Conservation (phyloP, 495 filamentous ascomycete genomes). For the Aspergillus heteromorphus region DNA sequence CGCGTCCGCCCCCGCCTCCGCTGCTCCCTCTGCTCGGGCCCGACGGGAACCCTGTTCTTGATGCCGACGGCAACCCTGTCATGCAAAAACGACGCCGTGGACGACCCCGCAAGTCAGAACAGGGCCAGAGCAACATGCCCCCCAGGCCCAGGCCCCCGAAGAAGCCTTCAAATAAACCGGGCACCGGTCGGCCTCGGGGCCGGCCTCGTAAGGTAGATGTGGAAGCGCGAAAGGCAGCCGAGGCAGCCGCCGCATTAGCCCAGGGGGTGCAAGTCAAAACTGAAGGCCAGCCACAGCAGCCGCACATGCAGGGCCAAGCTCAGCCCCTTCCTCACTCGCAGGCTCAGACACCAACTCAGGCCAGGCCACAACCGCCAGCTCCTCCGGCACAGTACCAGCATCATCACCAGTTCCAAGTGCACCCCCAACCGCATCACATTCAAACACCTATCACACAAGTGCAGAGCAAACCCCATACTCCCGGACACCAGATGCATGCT, state of each 20-base stretch:
- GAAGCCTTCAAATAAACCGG: constrained; percentile 19
- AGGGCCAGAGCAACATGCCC: constrained; percentile 23
- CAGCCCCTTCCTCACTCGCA: constrained; percentile 4
- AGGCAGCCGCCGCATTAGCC: constrained; percentile 1
- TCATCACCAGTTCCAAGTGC: background rate
- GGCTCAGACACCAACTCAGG: constrained; percentile 2
- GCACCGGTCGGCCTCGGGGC: constrained; percentile 35
- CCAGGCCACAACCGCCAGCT: background rate
- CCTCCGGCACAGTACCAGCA: background rate
- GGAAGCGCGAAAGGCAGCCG: constrained; percentile 19
- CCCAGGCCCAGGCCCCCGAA: constrained; percentile 20
- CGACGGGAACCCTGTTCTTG: constrained; percentile 27
- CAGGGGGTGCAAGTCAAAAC: background rate
- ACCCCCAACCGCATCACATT: background rate
- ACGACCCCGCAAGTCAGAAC: constrained; percentile 36
- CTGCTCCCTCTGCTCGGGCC: constrained; percentile 23
- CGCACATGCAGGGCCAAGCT: background rate
- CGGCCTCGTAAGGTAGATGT: constrained; percentile 38
- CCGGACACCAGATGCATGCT: background rate
- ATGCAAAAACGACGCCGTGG: constrained; percentile 35
- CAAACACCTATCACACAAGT: background rate
- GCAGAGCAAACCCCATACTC: background rate
- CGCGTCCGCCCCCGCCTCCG: background rate
- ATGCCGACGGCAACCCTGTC: constrained; percentile 29
- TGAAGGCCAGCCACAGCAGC: constrained; percentile 1